Base-by-base conservation (phyloP, 495 filamentous ascomycete genomes). In the Aspergillus nidulans region DNA sequence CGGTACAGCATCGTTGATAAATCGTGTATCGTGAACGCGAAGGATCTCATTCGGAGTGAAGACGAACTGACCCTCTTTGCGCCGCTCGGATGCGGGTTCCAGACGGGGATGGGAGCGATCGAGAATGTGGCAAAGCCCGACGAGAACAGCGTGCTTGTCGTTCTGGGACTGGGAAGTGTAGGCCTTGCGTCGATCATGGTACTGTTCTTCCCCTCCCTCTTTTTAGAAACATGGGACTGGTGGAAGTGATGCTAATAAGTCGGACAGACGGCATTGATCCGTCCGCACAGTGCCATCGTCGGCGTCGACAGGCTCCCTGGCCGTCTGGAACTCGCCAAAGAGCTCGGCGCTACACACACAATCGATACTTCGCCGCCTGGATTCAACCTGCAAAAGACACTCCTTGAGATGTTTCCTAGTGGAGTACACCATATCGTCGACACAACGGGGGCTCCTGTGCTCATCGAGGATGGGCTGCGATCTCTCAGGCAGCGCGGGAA, bases 51-150 rank as follows among this genome's bases (percentile, higher is more conserved):
- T 19, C 20, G 42, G 7, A 45, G 49, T 15, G 49, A 47, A 0
- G 63, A 64, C 0, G 67, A 77, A 21, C 43, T 77, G 7, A 63
- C 58, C 19, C 45, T 76, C 0, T 75, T 68, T 20, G 72, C 75
- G 16, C 65, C 75, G 8, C 49, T 77, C 7, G 73, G 73, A 0
- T 77, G 73, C 55, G 71, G 75, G 1, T 68, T 76, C 55, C 72
- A 75, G 55, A 77, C 75, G 4, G 75, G 74, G 1, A 62, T 66
- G 30, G 72, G 70, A 3, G 68, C 68, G 0, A 59, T 74, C 32
- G 43, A 66, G 3, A 69, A 74, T 50, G 57, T 65, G 18, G 53
- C 68, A 0, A 21, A 52, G 7, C 67, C 68, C 0, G 52, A 13
- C 0, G 19, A 36, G 12, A 23, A 54, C 1, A 59, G 63, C 36